phyloP scores from a whole-genome alignment of 2,329 filamentous ascomycete species.

The Zymoseptoria pseudotritici region DNA sequence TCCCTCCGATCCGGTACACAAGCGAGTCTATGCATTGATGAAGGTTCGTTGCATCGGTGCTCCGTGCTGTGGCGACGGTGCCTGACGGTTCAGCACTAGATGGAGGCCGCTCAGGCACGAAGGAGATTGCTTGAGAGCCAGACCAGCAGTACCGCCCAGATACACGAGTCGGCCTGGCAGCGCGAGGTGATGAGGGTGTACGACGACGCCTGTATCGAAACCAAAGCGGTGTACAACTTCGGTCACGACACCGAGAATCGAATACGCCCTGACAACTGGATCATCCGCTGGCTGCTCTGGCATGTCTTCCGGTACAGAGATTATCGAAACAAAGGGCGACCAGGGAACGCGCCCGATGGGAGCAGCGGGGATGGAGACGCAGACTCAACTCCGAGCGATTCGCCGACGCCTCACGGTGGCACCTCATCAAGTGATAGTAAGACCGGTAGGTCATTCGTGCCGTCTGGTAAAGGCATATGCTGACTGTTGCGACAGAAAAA shows the following conservation, averaged over 20 bases:
- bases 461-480: not conserved
- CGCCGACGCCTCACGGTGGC: slow-evolving; percentile 1
- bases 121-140: slow-evolving; percentile 32
- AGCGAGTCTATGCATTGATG: slow-evolving; percentile 34
- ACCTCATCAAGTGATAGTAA: slow-evolving; percentile 2
- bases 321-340: slow-evolving; percentile 30
- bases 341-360: slow-evolving; percentile 1
- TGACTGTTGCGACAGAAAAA: slow-evolving; percentile 1
- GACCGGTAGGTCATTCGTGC: not conserved
- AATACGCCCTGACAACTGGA: slow-evolving; percentile 39
- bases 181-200: slow-evolving; percentile 35
- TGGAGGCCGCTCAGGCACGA: slow-evolving; percentile 34
- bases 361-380: not conserved
- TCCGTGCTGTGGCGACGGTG: not conserved
- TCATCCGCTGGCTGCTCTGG: slow-evolving; percentile 44
- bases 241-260: slow-evolving; percentile 32
- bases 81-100: slow-evolving; percentile 21
- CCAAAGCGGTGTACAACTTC: slow-evolving; percentile 34
- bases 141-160: slow-evolving; percentile 33
- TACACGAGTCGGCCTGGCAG: slow-evolving; percentile 40
- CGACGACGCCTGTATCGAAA: slow-evolving; percentile 29
- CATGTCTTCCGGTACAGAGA: slow-evolving; percentile 42
- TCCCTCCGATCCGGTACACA: slow-evolving; percentile 28
- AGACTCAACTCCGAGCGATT: slow-evolving; percentile 1
- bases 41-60: slow-evolving; percentile 26